Base-by-base conservation (phyloP, 257 asterid genomes). In the Salvia splendens region DNA sequence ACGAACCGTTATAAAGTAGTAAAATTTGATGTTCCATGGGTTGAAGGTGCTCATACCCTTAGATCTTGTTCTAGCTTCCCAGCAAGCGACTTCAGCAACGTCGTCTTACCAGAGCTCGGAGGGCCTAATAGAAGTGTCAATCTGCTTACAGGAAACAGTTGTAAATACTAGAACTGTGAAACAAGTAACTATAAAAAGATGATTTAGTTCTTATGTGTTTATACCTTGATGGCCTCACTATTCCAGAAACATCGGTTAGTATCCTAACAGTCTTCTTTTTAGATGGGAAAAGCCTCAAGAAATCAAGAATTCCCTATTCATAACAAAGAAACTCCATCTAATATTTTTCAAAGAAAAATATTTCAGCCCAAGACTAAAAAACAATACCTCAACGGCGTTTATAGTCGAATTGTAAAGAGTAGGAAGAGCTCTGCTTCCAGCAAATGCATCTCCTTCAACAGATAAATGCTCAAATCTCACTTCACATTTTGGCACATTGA, bases 351-450 rank as follows among this genome's bases (percentile, higher is more conserved):
- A 20, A 20, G 24, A 20, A 20, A 20, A 20, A 20, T 20, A 12
- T 12, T 33, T 30, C 15, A 2, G 24, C 24, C 24, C 6, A 11
- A 52, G 14, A 40, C 9, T 4, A 8, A 61, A 16, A 48, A 20
- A 20, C 6, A 55, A 33, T 73, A 86, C 96, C 91, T 88, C 96
- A 43, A 88, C 12, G 7, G 84, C 76, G 70, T 88, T 86, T 36
- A 88, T 70, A 8, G 89, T 82, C 41, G 91, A 81, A 64, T 88
- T 88, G 59, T 80, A 59, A 41, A 88, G 84, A 70, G 96, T 88
- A 58, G 96, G 96, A 76, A 88, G 96, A n/a, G 96, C 96, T 65
- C 96, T 82, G 64, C 82, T 82, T 51, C 93, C 93, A 51, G 73
- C 71, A 68, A 84, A 78, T 17, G 87, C 89, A 60, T 88, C 91